Base-by-base conservation (phyloP, 108 stramenopile genomes). In the Chaetoceros muelleri region DNA sequence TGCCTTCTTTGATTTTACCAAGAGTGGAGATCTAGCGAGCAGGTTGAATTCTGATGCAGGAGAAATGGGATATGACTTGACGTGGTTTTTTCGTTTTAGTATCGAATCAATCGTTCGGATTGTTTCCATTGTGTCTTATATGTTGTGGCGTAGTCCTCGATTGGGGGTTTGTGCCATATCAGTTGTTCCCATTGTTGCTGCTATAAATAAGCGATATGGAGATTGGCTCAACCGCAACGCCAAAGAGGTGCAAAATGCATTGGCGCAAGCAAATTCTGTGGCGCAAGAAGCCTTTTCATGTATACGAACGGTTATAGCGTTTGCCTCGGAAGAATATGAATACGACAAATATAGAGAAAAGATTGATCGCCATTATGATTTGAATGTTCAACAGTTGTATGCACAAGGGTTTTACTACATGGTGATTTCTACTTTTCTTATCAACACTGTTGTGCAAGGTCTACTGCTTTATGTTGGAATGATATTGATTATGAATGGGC, bases 41-140 rank as follows among this genome's bases (percentile, higher is more conserved):
- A 74, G 93, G 24, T 80, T 94, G n/a, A 87, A 74, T 52, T 74
- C 81, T 19, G 93, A 94, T 66, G 87, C 86, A 50, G 79, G 84
- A 10, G 3, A n/a, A 19, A 47, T 44, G 56, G 13, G 16, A 51
- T 46, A 61, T 56, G 90, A 87, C 63, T 62, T 90, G 57, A 94
- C 93, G 16, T 94, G 93, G 93, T 87, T 90, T 62, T 91, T 91
- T 52, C 78, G 93, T 3, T 94, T 90, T 57, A 77, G 72, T 52
- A 84, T 91, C 46, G 93, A 94, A 67, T 79, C 84, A 18, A 64
- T 76, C 19, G 93, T 94, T 10, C 73, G 93, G 21, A 89, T 94
- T 16, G 70, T 72, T 13, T 89, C 87, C 13, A 90, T 94, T 53
- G 71, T 75, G 10, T 58, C 67, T 1, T 91, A 91, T 68, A 87